Evolutionary conservation across 2,329 filamentous ascomycete genomes (phyloP).

Genomic region (Fusarium musae): DNA sequence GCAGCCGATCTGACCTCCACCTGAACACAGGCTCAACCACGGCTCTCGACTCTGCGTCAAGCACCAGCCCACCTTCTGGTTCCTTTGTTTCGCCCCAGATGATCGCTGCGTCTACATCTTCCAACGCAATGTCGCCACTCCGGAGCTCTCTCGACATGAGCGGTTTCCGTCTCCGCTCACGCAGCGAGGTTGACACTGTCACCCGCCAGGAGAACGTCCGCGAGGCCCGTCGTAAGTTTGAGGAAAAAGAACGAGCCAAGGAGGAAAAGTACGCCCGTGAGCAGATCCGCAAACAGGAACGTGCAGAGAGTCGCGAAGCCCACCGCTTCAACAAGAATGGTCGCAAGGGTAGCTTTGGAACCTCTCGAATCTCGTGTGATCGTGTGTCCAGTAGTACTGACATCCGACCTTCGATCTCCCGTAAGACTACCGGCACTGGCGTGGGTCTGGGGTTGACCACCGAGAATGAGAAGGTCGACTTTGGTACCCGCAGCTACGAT

Average conservation of each 20-base stretch:
- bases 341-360: constrained; percentile 53
- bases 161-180: constrained; percentile 68
- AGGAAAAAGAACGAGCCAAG: constrained; percentile 70
- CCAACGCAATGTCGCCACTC: constrained; percentile 61
- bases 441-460: constrained; percentile 25
- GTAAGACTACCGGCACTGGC: constrained; percentile 42
- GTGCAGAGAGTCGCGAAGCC: constrained; percentile 67
- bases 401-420: constrained; percentile 45
- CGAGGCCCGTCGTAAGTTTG: constrained; percentile 70
- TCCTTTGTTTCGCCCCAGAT: constrained; percentile 42
- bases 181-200: constrained; percentile 67
- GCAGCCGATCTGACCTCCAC: constrained; percentile 62
- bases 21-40: constrained; percentile 46
- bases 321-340: constrained; percentile 60
- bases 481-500: constrained; percentile 61
- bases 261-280: constrained; percentile 71
- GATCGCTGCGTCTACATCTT: constrained; percentile 43
- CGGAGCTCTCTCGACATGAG: constrained; percentile 68
- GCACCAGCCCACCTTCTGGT: constrained; percentile 44
- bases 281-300: constrained; percentile 67
- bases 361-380: constrained; percentile 49
- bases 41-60: constrained; percentile 41
- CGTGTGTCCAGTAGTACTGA: constrained; percentile 48
- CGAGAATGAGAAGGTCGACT: constrained; percentile 56
- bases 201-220: constrained; percentile 67